Evolutionary conservation across 78 protist species (phyloP).

Genomic region (Protostelium mycophagum): DNA sequence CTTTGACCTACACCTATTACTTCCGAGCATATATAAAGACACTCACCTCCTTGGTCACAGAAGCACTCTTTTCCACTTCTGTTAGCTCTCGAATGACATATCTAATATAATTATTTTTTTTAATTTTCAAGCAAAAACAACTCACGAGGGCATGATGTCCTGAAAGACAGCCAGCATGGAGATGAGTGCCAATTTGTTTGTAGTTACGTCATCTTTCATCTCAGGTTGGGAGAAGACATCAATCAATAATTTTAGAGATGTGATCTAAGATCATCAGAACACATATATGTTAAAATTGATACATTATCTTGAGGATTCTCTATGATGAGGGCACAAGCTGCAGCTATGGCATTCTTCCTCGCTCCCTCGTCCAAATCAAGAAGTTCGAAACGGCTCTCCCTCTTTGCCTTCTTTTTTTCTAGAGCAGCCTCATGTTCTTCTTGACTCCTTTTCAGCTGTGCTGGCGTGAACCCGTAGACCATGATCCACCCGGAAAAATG

Average conservation of each 20-base stretch:
- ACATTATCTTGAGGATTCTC: not conserved
- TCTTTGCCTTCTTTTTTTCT: not conserved
- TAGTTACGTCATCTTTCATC: not conserved
- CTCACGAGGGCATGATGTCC: not conserved
- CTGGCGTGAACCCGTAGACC: too few relatives aligned
- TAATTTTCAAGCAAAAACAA: not conserved
- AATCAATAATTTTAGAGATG: not conserved
- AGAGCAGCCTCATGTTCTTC: not conserved
- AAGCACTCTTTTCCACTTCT: not conserved
- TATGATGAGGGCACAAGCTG: not conserved
- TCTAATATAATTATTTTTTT: not conserved
- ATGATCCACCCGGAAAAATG: too few relatives aligned
- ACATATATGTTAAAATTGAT: not conserved
- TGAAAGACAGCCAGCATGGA: not conserved
- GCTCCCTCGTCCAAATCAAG: not conserved
- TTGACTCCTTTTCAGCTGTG: not conserved
- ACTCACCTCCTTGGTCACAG: not conserved
- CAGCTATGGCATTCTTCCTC: not conserved
- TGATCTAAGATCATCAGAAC: not conserved
- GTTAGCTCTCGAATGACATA: not conserved
- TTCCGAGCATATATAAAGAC: not conserved
- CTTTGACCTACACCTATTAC: constrained; percentile 14
- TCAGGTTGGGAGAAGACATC: not conserved
- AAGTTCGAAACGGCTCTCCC: not conserved
- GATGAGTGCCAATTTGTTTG: not conserved